Evolutionary conservation across 225 moss, liverwort and hornwort species (phyloP), one percentile per base, ranked within the genome.

Genomic region (Pseudoscleropodium purum): DNA sequence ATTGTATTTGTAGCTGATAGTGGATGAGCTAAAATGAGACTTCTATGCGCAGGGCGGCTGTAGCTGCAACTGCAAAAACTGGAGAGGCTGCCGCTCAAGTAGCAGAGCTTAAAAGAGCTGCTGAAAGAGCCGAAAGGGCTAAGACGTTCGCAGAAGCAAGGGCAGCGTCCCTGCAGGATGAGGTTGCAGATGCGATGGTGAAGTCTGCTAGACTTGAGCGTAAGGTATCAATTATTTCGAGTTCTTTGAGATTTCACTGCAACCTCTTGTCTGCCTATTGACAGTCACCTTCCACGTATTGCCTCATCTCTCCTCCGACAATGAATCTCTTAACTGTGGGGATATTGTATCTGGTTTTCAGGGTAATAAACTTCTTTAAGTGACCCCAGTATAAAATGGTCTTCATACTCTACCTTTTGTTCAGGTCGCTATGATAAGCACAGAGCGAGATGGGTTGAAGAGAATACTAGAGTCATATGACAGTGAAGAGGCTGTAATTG

Each of bases 381-480:
- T 81, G 83, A 49, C 45, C 39, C 29, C 34, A 85, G 72, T 51
- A 45, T 74, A 17, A 75, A 29, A 63, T 56, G 75, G 45, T 91
- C 33, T 91, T n/a, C 52, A 66, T 68, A 21, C 67, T 65, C 41
- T 85, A 49, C 79, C 43, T 86, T 84, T 26, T 82, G 79, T 91
- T 75, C 94, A 98, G 98, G 92, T 96, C 72, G 88, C 86, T 74
- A 92, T 97, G 84, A 69, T 99, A 77, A 91, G 84, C 70, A 91
- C 94, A 77, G 99, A 97, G 88, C 89, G 96, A 70, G 99, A 99
- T 91, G 96, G 99, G 49, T 88, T 97, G 92, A 95, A 94, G 92
- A 93, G 92, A 72, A 95, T 97, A 90, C 88, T 99, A 43, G 94
- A 96, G 81, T 99, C 99, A 51, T 99, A 99, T 92, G 97, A 97